phyloP scores from a whole-genome alignment of 2,329 filamentous ascomycete species.

The Aspergillus sp. region DNA sequence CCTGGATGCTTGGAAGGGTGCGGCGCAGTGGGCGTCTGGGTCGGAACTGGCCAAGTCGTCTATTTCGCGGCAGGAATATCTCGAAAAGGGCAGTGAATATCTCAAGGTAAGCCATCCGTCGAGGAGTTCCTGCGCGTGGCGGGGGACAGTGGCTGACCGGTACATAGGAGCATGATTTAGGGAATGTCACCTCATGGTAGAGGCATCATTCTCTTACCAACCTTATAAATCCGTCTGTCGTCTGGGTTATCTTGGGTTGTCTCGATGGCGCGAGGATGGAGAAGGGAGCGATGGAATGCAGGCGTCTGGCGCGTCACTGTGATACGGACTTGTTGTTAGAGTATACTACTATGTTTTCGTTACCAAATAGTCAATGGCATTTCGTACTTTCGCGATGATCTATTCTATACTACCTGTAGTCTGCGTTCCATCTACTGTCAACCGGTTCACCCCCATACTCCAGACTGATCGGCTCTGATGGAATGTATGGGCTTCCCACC shows the following conservation, averaged over 20 bases:
- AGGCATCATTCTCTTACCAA: too few species aligned
- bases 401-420: neutral
- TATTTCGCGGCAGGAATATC: conserved; percentile 77
- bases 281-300: neutral
- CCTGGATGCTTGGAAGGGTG: conserved; percentile 90
- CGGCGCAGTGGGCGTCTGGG: conserved; percentile 72
- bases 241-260: neutral
- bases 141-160: conserved; percentile 10
- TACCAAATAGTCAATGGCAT: neutral
- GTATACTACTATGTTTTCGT: neutral
- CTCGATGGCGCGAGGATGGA: neutral
- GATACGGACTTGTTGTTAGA: neutral
- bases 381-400: neutral
- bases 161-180: conserved; percentile 37
- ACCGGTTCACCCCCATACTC: neutral
- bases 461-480: neutral
- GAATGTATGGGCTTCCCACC: neutral
- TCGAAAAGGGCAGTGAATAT: conserved; percentile 91
- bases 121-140: neutral
- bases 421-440: too few species aligned
- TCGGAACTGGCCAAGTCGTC: conserved; percentile 62
- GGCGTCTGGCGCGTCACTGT: neutral
- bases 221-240: too few species aligned
- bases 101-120: conserved; percentile 62
- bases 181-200: conserved; percentile 34